Evolutionary conservation across 179 eudicot genomes (phyloP).

Genomic region (Kewa caespitosa): DNA sequence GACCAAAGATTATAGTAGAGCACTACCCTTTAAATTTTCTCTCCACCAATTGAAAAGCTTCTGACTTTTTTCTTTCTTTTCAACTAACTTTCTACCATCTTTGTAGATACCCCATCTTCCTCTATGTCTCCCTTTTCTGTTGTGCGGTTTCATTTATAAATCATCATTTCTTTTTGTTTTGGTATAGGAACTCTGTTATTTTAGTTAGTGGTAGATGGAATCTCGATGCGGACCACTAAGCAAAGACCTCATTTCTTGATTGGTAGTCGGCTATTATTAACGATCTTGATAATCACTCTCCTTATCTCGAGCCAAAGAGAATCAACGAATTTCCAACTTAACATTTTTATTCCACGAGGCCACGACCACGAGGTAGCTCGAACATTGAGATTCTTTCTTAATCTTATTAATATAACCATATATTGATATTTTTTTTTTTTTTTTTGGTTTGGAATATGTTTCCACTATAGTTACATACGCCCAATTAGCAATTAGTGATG

Average conservation of each 20-base stretch:
- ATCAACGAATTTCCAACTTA: neutral
- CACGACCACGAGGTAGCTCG: too few species aligned
- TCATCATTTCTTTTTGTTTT: constrained; percentile 33
- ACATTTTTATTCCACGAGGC: neutral
- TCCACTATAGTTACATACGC: constrained; percentile 11
- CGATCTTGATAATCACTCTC: constrained; percentile 15
- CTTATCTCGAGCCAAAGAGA: constrained; percentile 2
- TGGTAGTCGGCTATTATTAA: constrained; percentile 17
- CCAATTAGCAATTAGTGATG: constrained; percentile 20
- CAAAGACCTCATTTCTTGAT: too few species aligned
- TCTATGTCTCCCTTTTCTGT: constrained; percentile 15
- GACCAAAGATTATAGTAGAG: constrained; percentile 14
- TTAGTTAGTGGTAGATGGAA: too few species aligned
- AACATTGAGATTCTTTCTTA: too few species aligned
- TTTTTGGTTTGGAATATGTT: too few species aligned
- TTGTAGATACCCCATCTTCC: constrained; percentile 24
- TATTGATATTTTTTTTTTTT: too few species aligned
- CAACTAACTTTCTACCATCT: constrained; percentile 33
- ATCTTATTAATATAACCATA: too few species aligned
- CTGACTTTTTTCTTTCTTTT: constrained; percentile 28
- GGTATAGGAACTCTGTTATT: constrained; percentile 18
- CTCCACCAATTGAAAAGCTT: constrained; percentile 26
- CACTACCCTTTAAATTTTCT: constrained; percentile 20
- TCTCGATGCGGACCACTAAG: too few species aligned
- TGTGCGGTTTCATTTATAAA: constrained; percentile 28